Evolutionary conservation across 768 basidiomycete genomes (phyloP).

Genomic region (Pluteus cervinus): DNA sequence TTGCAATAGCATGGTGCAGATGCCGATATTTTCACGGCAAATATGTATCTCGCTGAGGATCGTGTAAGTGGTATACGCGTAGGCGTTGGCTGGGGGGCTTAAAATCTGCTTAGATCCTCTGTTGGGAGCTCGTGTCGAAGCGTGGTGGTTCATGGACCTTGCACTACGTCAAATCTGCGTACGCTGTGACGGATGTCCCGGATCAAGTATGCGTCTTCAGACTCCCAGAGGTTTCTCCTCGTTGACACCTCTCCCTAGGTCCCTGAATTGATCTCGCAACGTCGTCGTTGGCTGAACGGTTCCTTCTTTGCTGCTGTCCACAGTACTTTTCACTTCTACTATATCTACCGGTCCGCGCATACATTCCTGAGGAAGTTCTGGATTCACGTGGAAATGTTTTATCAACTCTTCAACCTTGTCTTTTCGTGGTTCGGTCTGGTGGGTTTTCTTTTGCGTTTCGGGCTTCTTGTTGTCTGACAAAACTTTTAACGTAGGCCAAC

Average conservation of each 20-base stretch:
- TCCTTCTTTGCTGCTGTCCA: conserved; percentile 98
- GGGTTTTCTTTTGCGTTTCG: conserved; percentile 16
- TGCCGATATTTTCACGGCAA: conserved; percentile 90
- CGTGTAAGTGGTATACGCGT: conserved; percentile 41
- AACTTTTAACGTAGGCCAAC: conserved; percentile 51
- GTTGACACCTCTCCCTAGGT: conserved; percentile 40
- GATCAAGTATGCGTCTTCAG: conserved; percentile 53
- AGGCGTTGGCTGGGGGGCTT: not conserved
- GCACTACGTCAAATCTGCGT: conserved; percentile 95
- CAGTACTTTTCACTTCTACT: conserved; percentile 88
- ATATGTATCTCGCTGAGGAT: conserved; percentile 96
- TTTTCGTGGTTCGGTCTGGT: conserved; percentile 91
- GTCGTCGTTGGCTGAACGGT: conserved; percentile 94
- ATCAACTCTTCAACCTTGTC: conserved; percentile 84
- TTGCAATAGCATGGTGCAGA: conserved; percentile 61
- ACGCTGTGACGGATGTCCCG: conserved; percentile 89
- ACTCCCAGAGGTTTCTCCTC: not conserved
- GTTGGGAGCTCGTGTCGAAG: conserved; percentile 98
- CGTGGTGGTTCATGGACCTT: conserved; percentile 85
- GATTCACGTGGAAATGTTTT: conserved; percentile 92
- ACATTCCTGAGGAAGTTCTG: conserved; percentile 79
- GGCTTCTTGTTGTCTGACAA: not conserved
- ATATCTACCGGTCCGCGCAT: conserved; percentile 90
- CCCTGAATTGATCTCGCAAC: conserved; percentile 91
- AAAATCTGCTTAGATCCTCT: conserved; percentile 61